Conservation (phyloP, 495 filamentous ascomycete genomes). For the Penicilliopsis zonata region DNA sequence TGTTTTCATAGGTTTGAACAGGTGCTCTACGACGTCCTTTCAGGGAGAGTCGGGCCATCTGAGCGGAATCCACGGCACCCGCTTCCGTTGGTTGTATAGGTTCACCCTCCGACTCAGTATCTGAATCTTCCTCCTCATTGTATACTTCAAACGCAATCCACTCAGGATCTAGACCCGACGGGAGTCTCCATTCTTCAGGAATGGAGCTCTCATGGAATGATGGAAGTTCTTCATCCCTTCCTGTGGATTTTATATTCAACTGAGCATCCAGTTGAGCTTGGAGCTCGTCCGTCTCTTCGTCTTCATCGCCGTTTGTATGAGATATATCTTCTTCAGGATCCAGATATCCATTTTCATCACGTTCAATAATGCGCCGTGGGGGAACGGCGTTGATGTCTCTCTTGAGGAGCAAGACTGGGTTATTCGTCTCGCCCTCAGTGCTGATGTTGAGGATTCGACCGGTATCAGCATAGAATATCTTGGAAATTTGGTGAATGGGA, state of each 20-base stretch:
- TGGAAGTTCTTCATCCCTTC: slow-evolving; percentile 8
- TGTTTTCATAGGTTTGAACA: slow-evolving; percentile 11
- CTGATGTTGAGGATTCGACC: slow-evolving; percentile 89
- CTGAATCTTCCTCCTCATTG: slow-evolving; percentile 47
- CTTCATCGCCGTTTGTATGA: slow-evolving; percentile 14
- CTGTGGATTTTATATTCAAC: slow-evolving; percentile 36
- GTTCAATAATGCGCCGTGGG: slow-evolving; percentile 54
- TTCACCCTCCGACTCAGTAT: slow-evolving; percentile 47
- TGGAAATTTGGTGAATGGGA: slow-evolving; percentile 84
- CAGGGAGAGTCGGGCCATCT: slow-evolving; percentile 30
- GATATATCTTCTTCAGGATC: slow-evolving; percentile 6
- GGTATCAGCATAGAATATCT: slow-evolving; percentile 96
- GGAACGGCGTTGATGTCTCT: slow-evolving; percentile 66
- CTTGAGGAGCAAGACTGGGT: slow-evolving; percentile 78
- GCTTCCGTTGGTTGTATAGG: slow-evolving; percentile 9
- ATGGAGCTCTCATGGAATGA: slow-evolving; percentile 23
- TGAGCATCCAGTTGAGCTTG: slow-evolving; percentile 62
- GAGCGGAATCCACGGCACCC: slow-evolving; percentile 22
- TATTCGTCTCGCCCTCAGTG: slow-evolving; percentile 64
- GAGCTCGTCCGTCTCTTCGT: slow-evolving; percentile 30
- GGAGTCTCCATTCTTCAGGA: slow-evolving; percentile 50
- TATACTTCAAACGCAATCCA: slow-evolving; percentile 94
- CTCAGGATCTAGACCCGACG: slow-evolving; percentile 75
- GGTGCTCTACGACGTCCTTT: too few relatives aligned
- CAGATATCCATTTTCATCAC: slow-evolving; percentile 23